Evolutionary conservation across 2,329 filamentous ascomycete genomes (phyloP).

Genomic region (Chaetomium sp.): DNA sequence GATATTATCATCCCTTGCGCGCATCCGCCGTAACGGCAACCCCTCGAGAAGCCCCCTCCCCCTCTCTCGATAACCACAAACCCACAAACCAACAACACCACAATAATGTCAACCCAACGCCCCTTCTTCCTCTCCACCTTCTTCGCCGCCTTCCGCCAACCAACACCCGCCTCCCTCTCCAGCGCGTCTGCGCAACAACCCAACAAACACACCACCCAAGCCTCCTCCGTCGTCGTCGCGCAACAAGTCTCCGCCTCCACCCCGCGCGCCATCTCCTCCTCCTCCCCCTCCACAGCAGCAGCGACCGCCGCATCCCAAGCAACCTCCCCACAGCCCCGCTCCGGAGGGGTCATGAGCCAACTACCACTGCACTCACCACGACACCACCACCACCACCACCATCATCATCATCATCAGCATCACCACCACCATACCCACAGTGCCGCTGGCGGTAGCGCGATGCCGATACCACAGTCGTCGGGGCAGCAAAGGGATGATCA

Average conservation of each 20-base stretch:
- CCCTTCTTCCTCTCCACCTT: conserved; percentile 52
- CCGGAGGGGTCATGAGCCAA: conserved; percentile 25
- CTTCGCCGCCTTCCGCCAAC: conserved; percentile 48
- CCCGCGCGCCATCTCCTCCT: conserved; percentile 16
- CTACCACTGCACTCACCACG: conserved; percentile 27
- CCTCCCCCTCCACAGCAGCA: conserved; percentile 9
- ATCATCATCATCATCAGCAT: conserved; percentile 6
- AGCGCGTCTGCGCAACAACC: conserved; percentile 27
- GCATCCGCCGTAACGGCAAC: too few relatives aligned
- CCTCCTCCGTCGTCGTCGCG: conserved; percentile 14
- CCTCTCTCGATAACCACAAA: neutral
- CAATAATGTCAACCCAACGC: conserved; percentile 46
- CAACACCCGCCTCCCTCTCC: conserved; percentile 29
- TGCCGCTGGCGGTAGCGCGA: conserved; percentile 23
- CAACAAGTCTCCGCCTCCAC: conserved; percentile 14
- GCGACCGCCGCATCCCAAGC: conserved; percentile 11
- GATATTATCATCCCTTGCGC: too few relatives aligned
- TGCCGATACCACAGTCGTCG: conserved; percentile 34
- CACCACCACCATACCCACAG: too few relatives aligned
- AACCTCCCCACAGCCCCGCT: conserved; percentile 15
- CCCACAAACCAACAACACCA: conserved; percentile 8
- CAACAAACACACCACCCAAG: conserved; percentile 33
- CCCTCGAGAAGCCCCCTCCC: neutral
- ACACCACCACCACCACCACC: conserved; percentile 23
- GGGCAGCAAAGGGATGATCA: neutral